These are phyloP conservation scores for Ophiostoma perfectum DNA, from an alignment of 2,329 filamentous ascomycete species.

Conservation along the genomic window DNA sequence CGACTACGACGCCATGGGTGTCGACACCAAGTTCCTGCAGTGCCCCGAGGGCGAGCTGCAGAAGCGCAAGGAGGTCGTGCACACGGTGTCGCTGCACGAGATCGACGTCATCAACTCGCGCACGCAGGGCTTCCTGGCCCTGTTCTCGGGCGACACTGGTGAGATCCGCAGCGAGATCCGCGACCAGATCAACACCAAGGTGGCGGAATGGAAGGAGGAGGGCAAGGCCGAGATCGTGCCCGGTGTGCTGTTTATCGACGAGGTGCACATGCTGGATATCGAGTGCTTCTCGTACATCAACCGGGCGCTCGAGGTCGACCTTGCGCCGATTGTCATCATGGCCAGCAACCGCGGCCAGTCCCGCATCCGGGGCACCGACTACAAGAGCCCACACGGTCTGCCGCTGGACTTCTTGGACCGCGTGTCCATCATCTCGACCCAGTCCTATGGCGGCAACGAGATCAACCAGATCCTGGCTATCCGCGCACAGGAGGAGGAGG, in stretches of 20 bases:
- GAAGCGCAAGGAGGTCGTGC: slow-evolving; percentile 92
- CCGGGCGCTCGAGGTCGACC: slow-evolving; percentile 86
- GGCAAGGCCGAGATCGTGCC: slow-evolving; percentile 98
- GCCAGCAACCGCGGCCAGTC: slow-evolving; percentile 92
- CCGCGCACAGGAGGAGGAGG: slow-evolving; percentile 90
- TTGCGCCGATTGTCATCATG: slow-evolving; percentile 98
- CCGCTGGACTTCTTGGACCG: slow-evolving; percentile 95
- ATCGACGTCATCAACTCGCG: slow-evolving; percentile 99
- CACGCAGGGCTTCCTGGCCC: slow-evolving; percentile 94
- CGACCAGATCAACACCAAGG: slow-evolving; percentile 98
- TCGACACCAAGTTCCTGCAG: slow-evolving; percentile 95
- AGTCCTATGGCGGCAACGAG: slow-evolving; percentile 74
- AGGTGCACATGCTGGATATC: slow-evolving; percentile 99
- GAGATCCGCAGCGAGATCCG: slow-evolving; percentile 96
- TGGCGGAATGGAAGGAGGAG: slow-evolving; percentile 98
- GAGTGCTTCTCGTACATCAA: slow-evolving; percentile 99
- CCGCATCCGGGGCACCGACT: slow-evolving; percentile 87
- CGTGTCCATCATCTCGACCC: slow-evolving; percentile 92
- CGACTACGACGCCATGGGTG: slow-evolving; percentile 98
- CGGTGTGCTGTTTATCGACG: slow-evolving; percentile 95
- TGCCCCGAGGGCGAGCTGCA: slow-evolving; percentile 97
- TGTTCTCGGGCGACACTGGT: slow-evolving; percentile 96
- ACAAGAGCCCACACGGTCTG: slow-evolving; percentile 86
- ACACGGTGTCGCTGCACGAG: slow-evolving; percentile 94
- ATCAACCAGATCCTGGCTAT: slow-evolving; percentile 90